Base-by-base conservation (phyloP, 139 green algal genomes). In the Chlamydomonas schloesseri region DNA sequence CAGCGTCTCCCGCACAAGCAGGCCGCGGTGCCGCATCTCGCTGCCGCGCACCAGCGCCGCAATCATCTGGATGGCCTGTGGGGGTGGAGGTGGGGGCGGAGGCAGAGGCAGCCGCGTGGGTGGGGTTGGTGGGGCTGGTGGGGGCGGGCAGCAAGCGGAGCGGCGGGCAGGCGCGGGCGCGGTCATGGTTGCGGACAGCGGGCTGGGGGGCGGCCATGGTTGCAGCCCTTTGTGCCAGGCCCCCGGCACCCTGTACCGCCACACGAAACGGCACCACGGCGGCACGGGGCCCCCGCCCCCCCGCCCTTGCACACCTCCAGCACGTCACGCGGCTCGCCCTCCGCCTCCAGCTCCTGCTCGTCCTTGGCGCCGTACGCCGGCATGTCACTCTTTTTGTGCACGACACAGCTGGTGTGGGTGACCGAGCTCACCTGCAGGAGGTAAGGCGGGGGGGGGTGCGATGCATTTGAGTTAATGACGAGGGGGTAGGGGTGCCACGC, bases 341-440 rank as follows among this genome's bases (percentile, higher is more conserved):
- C 78, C 21, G 78, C 78, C 62, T 75, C 78, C 64, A 84, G 78
- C 78, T 84, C 78, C 78, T 84, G 78, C 78, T 84, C 78, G n/a
- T 84, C 78, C 18, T 46, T 2, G 13, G 17, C 0, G 0, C n/a
- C 78, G 62, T 84, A 84, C 23, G 64, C n/a, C 78, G 78, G 78
- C 46, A 37, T 31, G 42, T 84, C 64, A 20, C 46, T 65, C 64
- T 53, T 65, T 46, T 74, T 74, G 42, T 84, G 78, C 46, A 84
- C 78, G 15, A 84, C 64, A 31, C 78, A 84, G 37, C 58, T 67
- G n/a, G 78, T 24, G 42, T 26, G 18, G 0, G 64, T 84, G 23
- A 74, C 28, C 0, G 64, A 14, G 78, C 36, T 68, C 28, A 84
- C 46, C 78, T 84, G 78, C 13, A n/a, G n/a, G n/a, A n/a, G n/a